These are phyloP conservation scores for Heracleum sosnowskyi DNA, from an alignment of 129 eudicot species.

Conservation along the genomic window DNA sequence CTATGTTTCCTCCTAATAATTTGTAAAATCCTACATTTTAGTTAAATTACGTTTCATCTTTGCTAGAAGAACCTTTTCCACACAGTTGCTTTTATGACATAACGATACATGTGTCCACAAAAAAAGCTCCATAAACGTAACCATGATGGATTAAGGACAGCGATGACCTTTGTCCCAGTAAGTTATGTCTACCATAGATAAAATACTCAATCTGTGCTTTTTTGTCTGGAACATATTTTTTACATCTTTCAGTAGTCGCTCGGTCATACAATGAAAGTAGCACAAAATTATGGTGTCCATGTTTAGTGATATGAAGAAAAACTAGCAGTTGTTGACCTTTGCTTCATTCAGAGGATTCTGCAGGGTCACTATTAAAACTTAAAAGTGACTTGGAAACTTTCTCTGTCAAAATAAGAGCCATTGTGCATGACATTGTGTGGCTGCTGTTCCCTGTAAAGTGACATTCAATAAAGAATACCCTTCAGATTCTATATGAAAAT, in stretches of 20 bases:
- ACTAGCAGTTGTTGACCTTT: constrained; percentile 33
- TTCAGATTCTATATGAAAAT: not conserved
- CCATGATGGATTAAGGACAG: not conserved
- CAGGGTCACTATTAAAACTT: constrained; percentile 40
- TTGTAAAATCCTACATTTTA: not conserved
- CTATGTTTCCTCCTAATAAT: not conserved
- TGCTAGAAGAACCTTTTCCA: not conserved
- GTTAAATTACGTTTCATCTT: not conserved
- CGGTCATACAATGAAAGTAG: not conserved
- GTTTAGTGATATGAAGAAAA: constrained; percentile 42
- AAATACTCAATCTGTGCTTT: not conserved
- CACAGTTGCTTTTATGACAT: not conserved
- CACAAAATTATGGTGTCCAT: not conserved
- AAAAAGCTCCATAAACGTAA: not conserved
- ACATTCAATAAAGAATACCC: constrained; percentile 10
- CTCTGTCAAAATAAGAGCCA: constrained; percentile 59
- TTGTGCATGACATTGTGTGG: constrained; percentile 58
- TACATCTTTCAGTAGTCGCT: not conserved
- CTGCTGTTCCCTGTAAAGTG: constrained; percentile 58
- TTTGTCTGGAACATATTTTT: not conserved
- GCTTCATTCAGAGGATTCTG: constrained; percentile 53
- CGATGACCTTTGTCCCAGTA: not conserved
- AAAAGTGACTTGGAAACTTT: constrained; percentile 59
- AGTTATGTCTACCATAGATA: not conserved
- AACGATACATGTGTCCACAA: no score